These are phyloP conservation scores for Termitomyces sp. DNA, from an alignment of 768 basidiomycete species.

Conservation along the genomic window DNA sequence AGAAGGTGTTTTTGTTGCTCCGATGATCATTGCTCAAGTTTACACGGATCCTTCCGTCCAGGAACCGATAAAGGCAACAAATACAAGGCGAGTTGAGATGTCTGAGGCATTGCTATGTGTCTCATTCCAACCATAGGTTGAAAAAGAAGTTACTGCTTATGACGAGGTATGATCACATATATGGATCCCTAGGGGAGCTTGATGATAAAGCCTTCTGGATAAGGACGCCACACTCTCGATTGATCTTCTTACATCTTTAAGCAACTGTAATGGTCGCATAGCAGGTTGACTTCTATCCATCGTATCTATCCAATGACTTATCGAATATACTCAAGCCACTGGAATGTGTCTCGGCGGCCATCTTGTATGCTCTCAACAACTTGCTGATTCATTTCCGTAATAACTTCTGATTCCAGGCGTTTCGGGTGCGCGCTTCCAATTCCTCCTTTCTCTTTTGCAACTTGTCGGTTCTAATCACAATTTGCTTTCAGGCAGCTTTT, in stretches of 20 bases:
- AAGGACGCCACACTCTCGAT: conserved; percentile 77
- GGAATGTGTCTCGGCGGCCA: conserved; percentile 93
- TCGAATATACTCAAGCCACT: conserved; percentile 42
- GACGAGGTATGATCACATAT: conserved; percentile 56
- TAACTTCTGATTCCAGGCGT: conserved; percentile 24
- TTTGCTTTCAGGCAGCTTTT: conserved; percentile 66
- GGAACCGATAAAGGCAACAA: conserved; percentile 90
- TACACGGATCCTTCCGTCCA: conserved; percentile 13
- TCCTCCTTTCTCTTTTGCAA: neutral
- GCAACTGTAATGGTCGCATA: conserved; percentile 89
- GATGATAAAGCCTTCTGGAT: neutral
- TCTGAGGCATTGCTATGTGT: neutral
- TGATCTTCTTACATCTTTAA: conserved; percentile 64
- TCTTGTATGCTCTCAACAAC: conserved; percentile 41
- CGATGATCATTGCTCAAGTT: neutral
- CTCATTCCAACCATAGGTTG: conserved; percentile 46
- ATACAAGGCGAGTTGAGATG: conserved; percentile 58
- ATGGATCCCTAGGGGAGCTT: neutral
- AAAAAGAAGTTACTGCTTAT: conserved; percentile 84
- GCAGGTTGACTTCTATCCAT: conserved; percentile 42
- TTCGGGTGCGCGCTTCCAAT: conserved; percentile 25
- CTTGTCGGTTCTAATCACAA: neutral
- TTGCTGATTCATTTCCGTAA: neutral
- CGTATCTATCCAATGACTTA: neutral
- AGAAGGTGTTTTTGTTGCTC: conserved; percentile 46